Conservation (phyloP, 495 filamentous ascomycete species). For the Podospora didyma region DNA sequence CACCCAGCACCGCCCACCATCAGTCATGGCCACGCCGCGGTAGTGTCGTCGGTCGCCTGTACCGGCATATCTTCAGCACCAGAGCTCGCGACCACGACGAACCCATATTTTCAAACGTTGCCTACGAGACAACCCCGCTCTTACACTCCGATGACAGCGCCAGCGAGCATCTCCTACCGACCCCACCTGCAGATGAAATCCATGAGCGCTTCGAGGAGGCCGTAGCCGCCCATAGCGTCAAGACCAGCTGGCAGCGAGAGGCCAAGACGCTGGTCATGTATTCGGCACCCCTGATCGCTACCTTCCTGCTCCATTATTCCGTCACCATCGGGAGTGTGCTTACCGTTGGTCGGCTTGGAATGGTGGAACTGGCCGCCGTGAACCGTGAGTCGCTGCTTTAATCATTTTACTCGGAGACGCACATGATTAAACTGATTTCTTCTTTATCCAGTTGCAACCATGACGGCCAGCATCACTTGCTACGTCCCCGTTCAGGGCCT, state of each 20-base stretch:
- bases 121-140: slow-evolving; percentile 46
- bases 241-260: slow-evolving; percentile 82
- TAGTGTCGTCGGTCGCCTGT: slow-evolving; percentile 23
- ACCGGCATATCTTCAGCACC: slow-evolving; percentile 39
- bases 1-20: slow-evolving; percentile 49
- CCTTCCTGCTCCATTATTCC: slow-evolving; percentile 69
- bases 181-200: slow-evolving; percentile 14
- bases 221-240: slow-evolving; percentile 66
- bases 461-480: slow-evolving; percentile 72
- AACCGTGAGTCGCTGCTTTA: slow-evolving; percentile 37
- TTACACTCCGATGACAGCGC: slow-evolving; percentile 6
- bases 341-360: slow-evolving; percentile 61
- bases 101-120: slow-evolving; percentile 1
- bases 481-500: slow-evolving; percentile 70
- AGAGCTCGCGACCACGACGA: slow-evolving; percentile 53
- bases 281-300: slow-evolving; percentile 56
- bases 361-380: slow-evolving; percentile 59
- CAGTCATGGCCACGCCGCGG: slow-evolving; percentile 3
- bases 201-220: slow-evolving; percentile 65
- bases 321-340: slow-evolving; percentile 67
- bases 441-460: slow-evolving; percentile 49
- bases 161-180: background rate
- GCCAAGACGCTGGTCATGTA: slow-evolving; percentile 58
- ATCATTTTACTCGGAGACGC: background rate
- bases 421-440: slow-evolving; percentile 1